Percentiles rank a stretch among this genome's conserved stretches.
Evolutionary conservation across 2,329 filamentous ascomycete species (phyloP).

Genomic region (Endocalyx cinctus): DNA sequence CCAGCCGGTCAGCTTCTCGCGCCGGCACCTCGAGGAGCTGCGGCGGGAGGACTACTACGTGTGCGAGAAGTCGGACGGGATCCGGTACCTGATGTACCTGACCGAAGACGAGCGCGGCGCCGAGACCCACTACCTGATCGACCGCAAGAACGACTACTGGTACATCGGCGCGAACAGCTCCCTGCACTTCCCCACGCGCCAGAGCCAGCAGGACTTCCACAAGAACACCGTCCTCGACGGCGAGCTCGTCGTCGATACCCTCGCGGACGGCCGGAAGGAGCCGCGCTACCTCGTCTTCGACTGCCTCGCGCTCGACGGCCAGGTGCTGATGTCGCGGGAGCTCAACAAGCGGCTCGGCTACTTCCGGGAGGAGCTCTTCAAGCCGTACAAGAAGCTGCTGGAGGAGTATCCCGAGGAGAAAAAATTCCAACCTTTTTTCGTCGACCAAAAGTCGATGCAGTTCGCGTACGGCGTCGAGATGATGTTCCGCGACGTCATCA

Average conservation of each 20-base stretch:
- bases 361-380: slow-evolving; percentile 72
- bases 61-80: slow-evolving; percentile 96
- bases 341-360: slow-evolving; percentile 87
- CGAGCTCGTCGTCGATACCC: slow-evolving; percentile 83
- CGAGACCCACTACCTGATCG: slow-evolving; percentile 87
- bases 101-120: slow-evolving; percentile 56
- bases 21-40: slow-evolving; percentile 77
- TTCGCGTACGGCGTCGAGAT: slow-evolving; percentile 82
- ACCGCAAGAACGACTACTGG: slow-evolving; percentile 98
- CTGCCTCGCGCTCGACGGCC: slow-evolving; percentile 75
- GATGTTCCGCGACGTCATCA: slow-evolving; percentile 87
- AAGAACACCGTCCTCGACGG: slow-evolving; percentile 81
- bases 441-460: slow-evolving; percentile 87
- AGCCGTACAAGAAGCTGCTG: slow-evolving; percentile 62
- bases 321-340: slow-evolving; percentile 70
- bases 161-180: slow-evolving; percentile 61
- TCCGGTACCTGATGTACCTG: slow-evolving; percentile 91
- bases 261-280: slow-evolving; percentile 61
- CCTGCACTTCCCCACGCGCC: slow-evolving; percentile 77
- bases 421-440: slow-evolving; percentile 67
- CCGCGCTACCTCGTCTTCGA: slow-evolving; percentile 92
- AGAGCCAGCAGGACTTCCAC: slow-evolving; percentile 66
- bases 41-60: slow-evolving; percentile 87
- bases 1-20: slow-evolving; percentile 88
- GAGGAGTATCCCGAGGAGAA: slow-evolving; percentile 65